Base-by-base conservation (phyloP, 2,329 filamentous ascomycete genomes). In the Arthrobotrys musiformis region DNA sequence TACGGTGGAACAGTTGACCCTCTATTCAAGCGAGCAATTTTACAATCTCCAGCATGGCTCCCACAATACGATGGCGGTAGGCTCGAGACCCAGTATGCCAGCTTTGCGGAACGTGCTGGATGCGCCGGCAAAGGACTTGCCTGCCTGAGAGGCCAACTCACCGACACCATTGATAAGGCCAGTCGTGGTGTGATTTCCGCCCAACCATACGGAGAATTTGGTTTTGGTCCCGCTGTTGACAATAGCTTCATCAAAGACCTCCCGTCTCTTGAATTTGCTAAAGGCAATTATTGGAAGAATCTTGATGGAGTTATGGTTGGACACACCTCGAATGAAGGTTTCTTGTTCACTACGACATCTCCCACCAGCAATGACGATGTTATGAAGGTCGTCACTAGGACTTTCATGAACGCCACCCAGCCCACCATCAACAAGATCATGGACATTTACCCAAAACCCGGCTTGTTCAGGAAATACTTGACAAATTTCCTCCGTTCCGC, bases 1-100 rank as follows among this genome's bases (percentile, higher is more conserved):
- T 81, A 85, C 24, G 84, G 85, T 0, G 86, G 86, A 1, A 82
- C 81, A 4, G 80, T 83, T 15, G 82, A 86, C 52, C 86, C 86
- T 0, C 81, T 85, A 1, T 87, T 87, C 81, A 81, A 79, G 22
- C 80, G 80, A 64, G 83, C 80, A 24, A 81, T 84, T 52, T 52
- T 83, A 30, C 81, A 81, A 78, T 83, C 81, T 56, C 82, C 82
- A 26, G 84, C 80, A 1, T 81, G 80, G 64, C 70, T 79, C 26
- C 79, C 80, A 11, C 56, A 74, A 26, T 81, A 79, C 19, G 78
- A 79, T 48, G 62, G 67, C 4, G 69, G 61, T 9, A 60, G 69
- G 15, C 70, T 79, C 4, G 30, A 78, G 24, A 74, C 50, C 2
- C 78, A 78, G 22, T 81, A 79, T 33, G 67, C 58, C 13, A 73